Base-by-base conservation (phyloP, 352 stramenopile species). In the Phytopythium helicoides region DNA sequence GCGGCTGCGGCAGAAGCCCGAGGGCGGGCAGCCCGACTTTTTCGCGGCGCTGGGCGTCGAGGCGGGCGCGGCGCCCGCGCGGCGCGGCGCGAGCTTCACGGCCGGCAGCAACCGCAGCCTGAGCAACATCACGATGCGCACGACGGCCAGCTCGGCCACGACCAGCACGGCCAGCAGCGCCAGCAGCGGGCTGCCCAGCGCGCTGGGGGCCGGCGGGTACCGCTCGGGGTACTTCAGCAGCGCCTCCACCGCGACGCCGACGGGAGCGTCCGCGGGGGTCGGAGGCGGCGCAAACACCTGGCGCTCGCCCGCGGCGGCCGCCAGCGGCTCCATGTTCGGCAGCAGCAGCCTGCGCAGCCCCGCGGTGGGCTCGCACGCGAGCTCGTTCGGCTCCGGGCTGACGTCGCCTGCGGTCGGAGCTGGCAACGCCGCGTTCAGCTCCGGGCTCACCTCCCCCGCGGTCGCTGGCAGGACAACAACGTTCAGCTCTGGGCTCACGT, bases 1-100 rank as follows among this genome's bases (percentile, higher is more conserved):
- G 38, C 75, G 62, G 15, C 51, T 92, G 58, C 72, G 80, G 14
- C 80, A 85, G 52, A 88, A 87, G 48, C 71, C 76, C n/a, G 52
- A 48, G n/a, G 41, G 52, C 34, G 60, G 60, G n/a, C 53, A 58
- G 28, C 60, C 76, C 50, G 64, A 86, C 66, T 76, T 86, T 46
- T 85, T 87, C 49, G 71, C 73, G 21, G 73, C 71, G 46, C 61
- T 87, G 42, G 72, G 71, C 12, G 52, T 85, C 31, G 74, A 81
- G 40, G 37, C 55, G 52, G 36, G 28, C 28, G 80, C 57, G 3
- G 35, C 14, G n/a, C 60, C 56, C 18, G 60, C 55, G 35, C 48
- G 49, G 2, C 63, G 60, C 48, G 60, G 48, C 55, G 49, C 54
- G 45, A 74, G 49, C 45, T 53, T 53, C 34, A 44, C 47, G 34